A percentile compares a stretch with the other conserved stretches of the same genome.
Evolutionary conservation across 2,329 filamentous ascomycete genomes (phyloP).

Genomic region (Trichoderma sp.): DNA sequence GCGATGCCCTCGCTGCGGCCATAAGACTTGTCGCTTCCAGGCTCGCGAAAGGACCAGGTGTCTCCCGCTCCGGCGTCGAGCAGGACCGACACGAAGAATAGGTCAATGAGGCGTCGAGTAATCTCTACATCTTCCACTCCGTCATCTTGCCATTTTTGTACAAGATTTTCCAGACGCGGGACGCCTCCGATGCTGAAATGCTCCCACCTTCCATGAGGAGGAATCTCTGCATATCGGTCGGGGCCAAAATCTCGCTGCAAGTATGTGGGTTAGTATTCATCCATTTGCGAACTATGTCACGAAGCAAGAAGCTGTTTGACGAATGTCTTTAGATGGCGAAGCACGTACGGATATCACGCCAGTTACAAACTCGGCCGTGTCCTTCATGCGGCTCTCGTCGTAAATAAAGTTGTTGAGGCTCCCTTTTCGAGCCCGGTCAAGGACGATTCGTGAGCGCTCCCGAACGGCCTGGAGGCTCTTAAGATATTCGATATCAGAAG

Average conservation of each 20-base stretch:
- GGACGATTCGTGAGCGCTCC: constrained; percentile 41
- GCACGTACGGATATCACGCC: constrained; percentile 47
- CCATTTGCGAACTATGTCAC: not conserved
- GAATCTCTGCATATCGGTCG: constrained; percentile 51
- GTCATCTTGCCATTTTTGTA: constrained; percentile 50
- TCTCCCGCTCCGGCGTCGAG: constrained; percentile 60
- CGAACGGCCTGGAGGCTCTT: constrained; percentile 44
- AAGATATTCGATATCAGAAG: constrained; percentile 38
- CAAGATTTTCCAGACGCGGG: constrained; percentile 51
- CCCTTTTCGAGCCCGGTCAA: constrained; percentile 44
- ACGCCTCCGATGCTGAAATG: constrained; percentile 63
- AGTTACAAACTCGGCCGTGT: constrained; percentile 49
- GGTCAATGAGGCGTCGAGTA: constrained; percentile 59
- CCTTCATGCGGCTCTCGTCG: constrained; percentile 43
- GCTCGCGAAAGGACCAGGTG: constrained; percentile 52
- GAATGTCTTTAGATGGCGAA: no score
- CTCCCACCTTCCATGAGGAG: constrained; percentile 63
- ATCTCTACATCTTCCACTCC: constrained; percentile 50
- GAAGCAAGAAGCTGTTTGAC: not conserved
- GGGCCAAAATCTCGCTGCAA: constrained; percentile 55
- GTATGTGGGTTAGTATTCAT: not conserved
- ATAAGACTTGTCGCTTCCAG: constrained; percentile 41
- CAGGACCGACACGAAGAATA: constrained; percentile 65
- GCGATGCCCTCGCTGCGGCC: constrained; percentile 56
- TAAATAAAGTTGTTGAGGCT: constrained; percentile 50